phyloP scores from a whole-genome alignment of 108 stramenopile species.

The Conticribra guillardii region DNA sequence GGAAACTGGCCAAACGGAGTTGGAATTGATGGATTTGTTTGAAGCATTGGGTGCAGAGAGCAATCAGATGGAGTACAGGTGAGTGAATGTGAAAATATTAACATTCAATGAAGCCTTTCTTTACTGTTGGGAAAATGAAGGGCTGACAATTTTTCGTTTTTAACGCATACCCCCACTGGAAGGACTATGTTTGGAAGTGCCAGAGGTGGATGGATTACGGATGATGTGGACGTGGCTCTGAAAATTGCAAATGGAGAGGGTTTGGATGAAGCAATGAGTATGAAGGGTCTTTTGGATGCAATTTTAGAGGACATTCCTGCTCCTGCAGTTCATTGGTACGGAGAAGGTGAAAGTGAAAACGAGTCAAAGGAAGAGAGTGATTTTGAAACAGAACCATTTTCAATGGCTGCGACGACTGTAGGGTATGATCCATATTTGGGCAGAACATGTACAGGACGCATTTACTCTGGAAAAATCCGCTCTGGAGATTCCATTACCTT shows the following conservation, averaged over 20 bases:
- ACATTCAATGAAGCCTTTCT: no score
- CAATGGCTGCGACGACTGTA: conserved; percentile 88
- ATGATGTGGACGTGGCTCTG: conserved; percentile 70
- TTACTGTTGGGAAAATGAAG: no score
- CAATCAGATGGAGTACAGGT: conserved; percentile 94
- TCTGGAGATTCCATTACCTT: conserved; percentile 59
- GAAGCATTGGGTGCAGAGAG: conserved; percentile 83
- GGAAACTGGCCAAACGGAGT: conserved; percentile 88
- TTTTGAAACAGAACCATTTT: conserved; percentile 61
- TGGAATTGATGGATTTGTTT: conserved; percentile 89
- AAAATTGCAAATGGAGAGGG: conserved; percentile 49
- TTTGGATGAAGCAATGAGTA: conserved; percentile 38
- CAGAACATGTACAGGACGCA: conserved; percentile 83
- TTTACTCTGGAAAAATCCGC: conserved; percentile 66
- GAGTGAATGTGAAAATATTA: no score
- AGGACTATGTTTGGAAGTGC: conserved; percentile 93
- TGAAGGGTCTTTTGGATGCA: conserved; percentile 86
- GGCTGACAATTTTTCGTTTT: no score
- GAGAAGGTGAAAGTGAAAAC: conserved; percentile 15
- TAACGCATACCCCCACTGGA: no score
- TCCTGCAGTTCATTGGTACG: conserved; percentile 64
- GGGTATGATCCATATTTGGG: conserved; percentile 88
- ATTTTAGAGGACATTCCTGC: conserved; percentile 81
- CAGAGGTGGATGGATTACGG: conserved; percentile 89
- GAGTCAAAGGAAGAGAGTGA: conserved; percentile 45